Evolutionary conservation across 371 early-diverging fungal species (phyloP).

Genomic region (Mucor mucedo): DNA sequence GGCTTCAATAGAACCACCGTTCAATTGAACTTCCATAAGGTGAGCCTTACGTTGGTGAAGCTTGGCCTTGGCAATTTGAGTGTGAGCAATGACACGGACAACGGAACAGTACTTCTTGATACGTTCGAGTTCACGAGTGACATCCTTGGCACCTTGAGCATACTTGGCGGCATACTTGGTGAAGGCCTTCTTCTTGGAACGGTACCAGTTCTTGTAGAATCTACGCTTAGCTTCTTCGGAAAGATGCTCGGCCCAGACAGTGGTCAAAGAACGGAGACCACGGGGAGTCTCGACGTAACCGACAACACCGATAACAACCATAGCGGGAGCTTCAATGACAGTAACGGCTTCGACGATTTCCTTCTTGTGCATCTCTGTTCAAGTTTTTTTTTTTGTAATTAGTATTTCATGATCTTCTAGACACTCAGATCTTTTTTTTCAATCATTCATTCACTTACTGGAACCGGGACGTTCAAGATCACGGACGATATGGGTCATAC

Average conservation of each 20-base stretch:
- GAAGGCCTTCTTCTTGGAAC: slow-evolving; percentile 99
- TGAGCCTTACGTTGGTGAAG: slow-evolving; percentile 99
- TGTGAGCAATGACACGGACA: slow-evolving; percentile 99
- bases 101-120: slow-evolving; percentile 99
- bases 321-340: slow-evolving; percentile 98
- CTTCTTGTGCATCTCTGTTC: slow-evolving; percentile 95
- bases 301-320: slow-evolving; percentile 99
- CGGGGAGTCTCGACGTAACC: slow-evolving; percentile 99
- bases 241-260: slow-evolving; percentile 99
- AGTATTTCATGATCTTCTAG: no score
- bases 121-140: slow-evolving; percentile 93
- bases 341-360: slow-evolving; percentile 99
- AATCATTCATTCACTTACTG: slow-evolving; percentile 23
- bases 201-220: slow-evolving; percentile 99
- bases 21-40: slow-evolving; percentile 99
- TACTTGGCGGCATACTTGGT: slow-evolving; percentile 99
- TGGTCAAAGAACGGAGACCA: slow-evolving; percentile 97
- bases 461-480: slow-evolving; percentile 98
- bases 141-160: slow-evolving; percentile 88
- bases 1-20: slow-evolving; percentile 98
- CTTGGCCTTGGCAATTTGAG: slow-evolving; percentile 95
- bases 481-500: slow-evolving; percentile 99
- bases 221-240: slow-evolving; percentile 98
- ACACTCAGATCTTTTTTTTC: no score
- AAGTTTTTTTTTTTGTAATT: no score